Percentiles rank a stretch among this genome's conserved stretches.
phyloP scores from a whole-genome alignment of 176 grass and related monocot genomes.

The Carex scoparia region DNA sequence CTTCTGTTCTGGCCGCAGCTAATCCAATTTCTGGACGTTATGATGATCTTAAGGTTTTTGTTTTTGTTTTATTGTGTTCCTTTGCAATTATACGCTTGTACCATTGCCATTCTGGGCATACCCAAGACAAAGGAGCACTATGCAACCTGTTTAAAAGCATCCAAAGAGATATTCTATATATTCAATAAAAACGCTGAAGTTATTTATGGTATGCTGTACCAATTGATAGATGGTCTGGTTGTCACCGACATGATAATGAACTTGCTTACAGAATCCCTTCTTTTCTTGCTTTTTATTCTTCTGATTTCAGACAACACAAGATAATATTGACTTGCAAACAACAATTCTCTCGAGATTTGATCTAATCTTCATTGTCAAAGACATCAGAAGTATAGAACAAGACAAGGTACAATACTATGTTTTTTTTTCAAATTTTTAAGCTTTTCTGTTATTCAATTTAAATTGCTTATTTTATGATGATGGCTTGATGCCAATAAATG shows the following conservation, averaged over 20 bases:
- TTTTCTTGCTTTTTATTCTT: slow-evolving; percentile 8
- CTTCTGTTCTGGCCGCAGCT: slow-evolving; percentile 96
- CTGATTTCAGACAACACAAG: slow-evolving; percentile 69
- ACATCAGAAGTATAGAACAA: slow-evolving; percentile 86
- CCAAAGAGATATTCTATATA: not conserved
- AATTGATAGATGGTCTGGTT: not conserved
- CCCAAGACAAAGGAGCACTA: not conserved
- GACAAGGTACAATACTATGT: slow-evolving; percentile 61
- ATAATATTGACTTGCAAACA: slow-evolving; percentile 97
- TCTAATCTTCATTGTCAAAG: slow-evolving; percentile 95
- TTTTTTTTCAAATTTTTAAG: not conserved
- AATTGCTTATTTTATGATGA: not conserved
- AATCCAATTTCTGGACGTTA: slow-evolving; percentile 90
- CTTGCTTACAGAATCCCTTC: not conserved
- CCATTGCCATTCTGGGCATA: not conserved
- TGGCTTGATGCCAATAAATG: not conserved
- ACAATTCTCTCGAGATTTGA: slow-evolving; percentile 98
- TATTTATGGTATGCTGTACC: not conserved
- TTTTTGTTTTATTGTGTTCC: not conserved
- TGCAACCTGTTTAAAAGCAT: not conserved
- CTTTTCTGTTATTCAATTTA: not conserved
- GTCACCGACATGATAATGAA: not conserved
- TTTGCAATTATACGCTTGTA: not conserved
- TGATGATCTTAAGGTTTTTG: slow-evolving; percentile 79
- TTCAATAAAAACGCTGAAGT: not conserved